Percentiles rank a stretch among this genome's conserved stretches.
phyloP scores from a whole-genome alignment of 1,284 basidiomycete genomes.

The Sphaerobolus stellatus region DNA sequence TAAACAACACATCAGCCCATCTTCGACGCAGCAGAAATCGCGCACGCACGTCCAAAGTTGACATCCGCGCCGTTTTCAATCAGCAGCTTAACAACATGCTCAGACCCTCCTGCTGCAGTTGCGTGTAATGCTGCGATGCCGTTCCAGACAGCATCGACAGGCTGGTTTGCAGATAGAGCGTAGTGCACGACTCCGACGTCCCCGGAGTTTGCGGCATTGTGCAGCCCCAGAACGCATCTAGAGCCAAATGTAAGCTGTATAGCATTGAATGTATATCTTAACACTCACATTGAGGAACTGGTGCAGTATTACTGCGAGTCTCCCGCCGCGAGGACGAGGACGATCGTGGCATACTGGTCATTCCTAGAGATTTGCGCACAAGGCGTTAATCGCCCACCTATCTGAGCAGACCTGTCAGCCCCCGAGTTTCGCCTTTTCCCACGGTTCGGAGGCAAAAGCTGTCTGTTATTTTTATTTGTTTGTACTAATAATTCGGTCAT shows the following conservation, averaged over 20 bases:
- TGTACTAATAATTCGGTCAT: too few relatives aligned
- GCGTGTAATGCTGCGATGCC: constrained; percentile 91
- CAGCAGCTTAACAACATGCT: constrained; percentile 79
- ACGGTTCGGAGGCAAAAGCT: too few relatives aligned
- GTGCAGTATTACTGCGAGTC: background rate
- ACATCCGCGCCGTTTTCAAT: constrained; percentile 92
- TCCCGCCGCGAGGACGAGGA: constrained; percentile 9
- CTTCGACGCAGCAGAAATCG: background rate
- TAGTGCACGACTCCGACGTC: constrained; percentile 86
- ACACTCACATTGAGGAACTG: background rate
- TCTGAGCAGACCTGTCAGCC: too few relatives aligned
- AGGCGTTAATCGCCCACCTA: too few relatives aligned
- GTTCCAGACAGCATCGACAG: constrained; percentile 88
- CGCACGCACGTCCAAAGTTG: constrained; percentile 75
- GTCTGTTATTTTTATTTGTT: too few relatives aligned
- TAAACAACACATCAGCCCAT: background rate
- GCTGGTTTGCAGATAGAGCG: constrained; percentile 89
- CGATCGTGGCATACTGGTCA: too few relatives aligned
- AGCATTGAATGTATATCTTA: background rate
- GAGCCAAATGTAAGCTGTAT: background rate
- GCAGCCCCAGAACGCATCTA: constrained; percentile 61
- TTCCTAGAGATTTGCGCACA: too few relatives aligned
- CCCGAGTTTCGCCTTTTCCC: too few relatives aligned
- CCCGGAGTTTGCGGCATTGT: constrained; percentile 84
- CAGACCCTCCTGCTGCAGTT: constrained; percentile 83